These are phyloP conservation scores for Aspergillus ochraceus DNA, from an alignment of 2,329 filamentous ascomycete genomes.

Conservation along the genomic window DNA sequence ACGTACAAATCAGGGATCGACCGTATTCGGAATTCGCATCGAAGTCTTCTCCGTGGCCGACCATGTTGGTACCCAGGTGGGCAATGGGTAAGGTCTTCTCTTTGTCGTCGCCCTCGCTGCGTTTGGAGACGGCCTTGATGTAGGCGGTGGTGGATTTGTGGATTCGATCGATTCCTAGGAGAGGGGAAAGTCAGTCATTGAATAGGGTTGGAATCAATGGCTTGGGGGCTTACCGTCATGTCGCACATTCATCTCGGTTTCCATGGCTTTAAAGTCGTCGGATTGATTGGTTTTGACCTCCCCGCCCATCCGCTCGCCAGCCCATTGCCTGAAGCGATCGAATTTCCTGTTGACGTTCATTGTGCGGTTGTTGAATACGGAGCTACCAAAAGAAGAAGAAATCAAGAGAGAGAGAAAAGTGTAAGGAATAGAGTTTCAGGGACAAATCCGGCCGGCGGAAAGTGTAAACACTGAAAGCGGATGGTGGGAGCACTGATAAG, in stretches of 20 bases:
- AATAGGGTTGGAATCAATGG: not conserved
- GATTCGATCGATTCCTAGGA: constrained; percentile 82
- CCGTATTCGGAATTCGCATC: constrained; percentile 89
- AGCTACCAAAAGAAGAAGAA: not conserved
- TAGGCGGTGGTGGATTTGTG: constrained; percentile 84
- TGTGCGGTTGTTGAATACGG: constrained; percentile 19
- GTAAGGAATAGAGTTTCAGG: not conserved
- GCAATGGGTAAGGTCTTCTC: constrained; percentile 81
- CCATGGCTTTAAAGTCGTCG: constrained; percentile 87
- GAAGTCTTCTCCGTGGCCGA: constrained; percentile 87
- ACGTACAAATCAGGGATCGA: constrained; percentile 72
- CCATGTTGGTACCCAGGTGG: constrained; percentile 81
- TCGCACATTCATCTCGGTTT: constrained; percentile 85
- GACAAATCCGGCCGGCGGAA: constrained; percentile 6
- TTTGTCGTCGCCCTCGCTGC: constrained; percentile 80
- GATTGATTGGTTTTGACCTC: constrained; percentile 84
- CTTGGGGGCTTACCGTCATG: constrained; percentile 67
- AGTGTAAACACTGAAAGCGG: constrained; percentile 4
- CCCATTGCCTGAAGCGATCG: constrained; percentile 96
- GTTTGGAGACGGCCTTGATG: constrained; percentile 82
- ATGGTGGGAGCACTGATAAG: not conserved
- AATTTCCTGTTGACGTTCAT: constrained; percentile 82
- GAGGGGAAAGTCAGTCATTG: constrained; percentile 19
- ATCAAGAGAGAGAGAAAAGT: not conserved
- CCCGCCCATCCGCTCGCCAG: constrained; percentile 90